Base-by-base conservation (phyloP, 139 green algal genomes). In the Picochlorum sp. region DNA sequence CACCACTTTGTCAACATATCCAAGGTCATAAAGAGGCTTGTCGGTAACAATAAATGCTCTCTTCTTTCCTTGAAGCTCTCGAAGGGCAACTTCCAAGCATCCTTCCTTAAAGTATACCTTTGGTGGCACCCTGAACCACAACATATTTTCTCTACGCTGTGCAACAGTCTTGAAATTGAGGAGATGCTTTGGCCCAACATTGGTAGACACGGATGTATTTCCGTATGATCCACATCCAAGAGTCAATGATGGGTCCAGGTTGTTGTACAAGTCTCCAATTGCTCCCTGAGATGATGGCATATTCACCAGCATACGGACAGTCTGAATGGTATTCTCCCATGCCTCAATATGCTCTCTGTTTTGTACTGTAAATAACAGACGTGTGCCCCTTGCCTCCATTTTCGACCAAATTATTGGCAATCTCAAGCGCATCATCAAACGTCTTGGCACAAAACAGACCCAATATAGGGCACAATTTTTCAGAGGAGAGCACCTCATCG, bases 391-490 rank as follows among this genome's bases (percentile, higher is more conserved):
- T n/a, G 16, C 47, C 47, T 23, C 47, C 47, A 54, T 54, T 54
- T 20, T 54, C 47, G 47, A 54, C 47, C 47, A 54, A 54, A 20
- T 54, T 20, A 11, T 54, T 54, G 4, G 47, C 47, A 54, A 13
- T 54, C 47, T 54, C 47, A 1, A 54, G 47, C 14, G 47, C 47
- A 23, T 54, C 47, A n/a, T 54, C 47, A 54, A 54, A 54, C 5
- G 16, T 54, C 13, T 54, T 54, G 18, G 47, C 16, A 13, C 47
- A 60, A 64, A 64, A 50, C 28, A 60, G 45, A 68, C 64, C 80
- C 56, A 86, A 74, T 44, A 87, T 58, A 14, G 82, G 81, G 72
- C 78, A 85, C 61, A 88, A 79, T 83, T 88, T 88, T 81, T 88
- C 82, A 63, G 78, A 72, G 4, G 59, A 76, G 50, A 88, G 61